Evolutionary conservation across 2,329 filamentous ascomycete genomes (phyloP).

Genomic region (Talaromyces sp.): DNA sequence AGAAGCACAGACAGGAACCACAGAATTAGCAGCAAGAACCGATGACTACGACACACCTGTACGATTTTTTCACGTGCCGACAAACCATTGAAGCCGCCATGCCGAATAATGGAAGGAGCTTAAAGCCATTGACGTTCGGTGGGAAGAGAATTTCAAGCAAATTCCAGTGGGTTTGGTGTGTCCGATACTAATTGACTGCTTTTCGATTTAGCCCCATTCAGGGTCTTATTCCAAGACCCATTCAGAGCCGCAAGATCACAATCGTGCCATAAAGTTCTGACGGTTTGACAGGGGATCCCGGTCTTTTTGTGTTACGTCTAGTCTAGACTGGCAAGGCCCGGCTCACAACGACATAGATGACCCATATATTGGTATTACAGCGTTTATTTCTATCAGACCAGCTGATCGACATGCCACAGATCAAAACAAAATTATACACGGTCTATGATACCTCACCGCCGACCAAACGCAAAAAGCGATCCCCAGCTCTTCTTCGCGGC

Average conservation of each 20-base stretch:
- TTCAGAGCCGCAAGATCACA: neutral
- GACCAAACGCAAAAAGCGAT: constrained; percentile 16
- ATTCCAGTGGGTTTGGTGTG: neutral
- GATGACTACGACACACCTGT: neutral
- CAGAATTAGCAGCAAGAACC: neutral
- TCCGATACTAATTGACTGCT: neutral
- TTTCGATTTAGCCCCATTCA: neutral
- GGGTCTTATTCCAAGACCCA: neutral
- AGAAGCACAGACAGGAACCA: neutral
- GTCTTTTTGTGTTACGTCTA: neutral
- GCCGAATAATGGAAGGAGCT: neutral
- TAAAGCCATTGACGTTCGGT: neutral
- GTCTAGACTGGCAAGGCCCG: neutral
- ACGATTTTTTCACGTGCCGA: neutral
- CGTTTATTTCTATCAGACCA: neutral
- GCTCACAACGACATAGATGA: neutral
- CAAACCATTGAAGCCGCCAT: neutral
- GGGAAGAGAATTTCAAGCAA: neutral
- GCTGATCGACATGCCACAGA: neutral
- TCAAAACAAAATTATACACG: neutral
- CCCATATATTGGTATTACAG: neutral
- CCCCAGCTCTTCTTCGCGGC: constrained; percentile 11
- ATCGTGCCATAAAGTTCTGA: neutral
- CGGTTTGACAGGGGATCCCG: neutral
- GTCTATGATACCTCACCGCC: neutral